Conservation (phyloP, 1,284 basidiomycete genomes). For the Gymnopus androsaceus region DNA sequence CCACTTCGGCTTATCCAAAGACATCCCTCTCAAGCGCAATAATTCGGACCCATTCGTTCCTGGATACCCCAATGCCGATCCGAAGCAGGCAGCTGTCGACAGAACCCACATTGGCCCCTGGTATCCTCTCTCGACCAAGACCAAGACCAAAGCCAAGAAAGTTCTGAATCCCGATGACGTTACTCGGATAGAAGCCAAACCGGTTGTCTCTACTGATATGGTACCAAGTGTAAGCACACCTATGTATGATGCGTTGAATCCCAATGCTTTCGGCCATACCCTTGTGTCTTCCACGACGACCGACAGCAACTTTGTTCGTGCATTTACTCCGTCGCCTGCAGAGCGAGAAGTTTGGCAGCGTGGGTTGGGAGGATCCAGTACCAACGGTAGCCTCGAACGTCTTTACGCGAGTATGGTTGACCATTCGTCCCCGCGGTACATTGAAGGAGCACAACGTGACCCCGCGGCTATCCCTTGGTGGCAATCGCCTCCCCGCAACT, state of each 20-base stretch:
- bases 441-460: constrained; percentile 30
- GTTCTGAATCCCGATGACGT: constrained; percentile 76
- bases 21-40: constrained; percentile 37
- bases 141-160: constrained; percentile 54
- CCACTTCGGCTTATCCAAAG: constrained; percentile 20
- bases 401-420: constrained; percentile 34
- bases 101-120: constrained; percentile 42
- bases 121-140: constrained; percentile 45
- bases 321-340: constrained; percentile 80
- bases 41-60: constrained; percentile 41
- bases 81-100: constrained; percentile 22
- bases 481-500: constrained; percentile 55
- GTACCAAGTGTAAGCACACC: constrained; percentile 13
- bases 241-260: constrained; percentile 57
- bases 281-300: constrained; percentile 42
- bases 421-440: constrained; percentile 20
- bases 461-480: constrained; percentile 62
- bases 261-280: constrained; percentile 48
- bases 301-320: constrained; percentile 59
- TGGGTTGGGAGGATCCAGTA: constrained; percentile 63
- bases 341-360: constrained; percentile 79
- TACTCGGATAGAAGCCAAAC: constrained; percentile 24
- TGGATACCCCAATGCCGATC: constrained; percentile 20
- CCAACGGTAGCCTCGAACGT: constrained; percentile 73
- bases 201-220: constrained; percentile 14